Evolutionary conservation across 805 yeast genomes (phyloP).

Genomic region (Cyberlindnera euphorbiiphila): DNA sequence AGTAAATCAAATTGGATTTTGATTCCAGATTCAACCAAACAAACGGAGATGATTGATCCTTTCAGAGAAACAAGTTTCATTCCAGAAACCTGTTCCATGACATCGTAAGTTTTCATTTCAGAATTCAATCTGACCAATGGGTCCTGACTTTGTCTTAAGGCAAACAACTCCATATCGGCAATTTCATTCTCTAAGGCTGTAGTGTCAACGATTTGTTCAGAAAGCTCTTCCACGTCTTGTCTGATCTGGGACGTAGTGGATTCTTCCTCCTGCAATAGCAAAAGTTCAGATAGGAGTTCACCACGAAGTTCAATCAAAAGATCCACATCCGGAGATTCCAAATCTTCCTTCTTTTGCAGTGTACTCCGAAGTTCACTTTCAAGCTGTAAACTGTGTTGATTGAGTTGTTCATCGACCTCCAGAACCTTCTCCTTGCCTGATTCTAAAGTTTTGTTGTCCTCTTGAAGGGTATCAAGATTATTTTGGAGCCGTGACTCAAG

Average conservation of each 20-base stretch:
- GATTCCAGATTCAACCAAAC: slow-evolving; percentile 9
- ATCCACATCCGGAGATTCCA: slow-evolving; percentile 19
- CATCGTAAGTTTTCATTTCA: slow-evolving; percentile 10
- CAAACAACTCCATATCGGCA: slow-evolving; percentile 7
- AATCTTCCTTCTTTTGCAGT: slow-evolving; percentile 5
- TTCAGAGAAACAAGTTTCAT: slow-evolving; percentile 11
- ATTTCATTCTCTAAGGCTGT: slow-evolving; percentile 20
- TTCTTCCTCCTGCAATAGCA: slow-evolving; percentile 5
- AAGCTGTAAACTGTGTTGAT: background rate
- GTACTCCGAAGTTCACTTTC: slow-evolving; percentile 4
- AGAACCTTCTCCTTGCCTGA: slow-evolving; percentile 5
- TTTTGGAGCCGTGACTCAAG: slow-evolving; percentile 17
- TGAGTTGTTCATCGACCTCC: slow-evolving; percentile 4
- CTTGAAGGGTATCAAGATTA: slow-evolving; percentile 11
- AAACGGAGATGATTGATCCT: slow-evolving; percentile 9
- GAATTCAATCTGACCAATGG: slow-evolving; percentile 16
- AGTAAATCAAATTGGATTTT: slow-evolving; percentile 12
- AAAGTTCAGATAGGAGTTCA: slow-evolving; percentile 13
- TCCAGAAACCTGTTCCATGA: slow-evolving; percentile 17
- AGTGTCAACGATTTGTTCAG: slow-evolving; percentile 14
- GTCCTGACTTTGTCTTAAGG: slow-evolving; percentile 23
- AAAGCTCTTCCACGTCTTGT: slow-evolving; percentile 11
- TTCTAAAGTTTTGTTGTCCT: slow-evolving; percentile 10
- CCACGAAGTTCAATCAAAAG: slow-evolving; percentile 10
- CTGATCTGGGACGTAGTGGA: slow-evolving; percentile 3